Conservation (phyloP, 2,329 filamentous ascomycete species). For the Alternaria brassicicola region DNA sequence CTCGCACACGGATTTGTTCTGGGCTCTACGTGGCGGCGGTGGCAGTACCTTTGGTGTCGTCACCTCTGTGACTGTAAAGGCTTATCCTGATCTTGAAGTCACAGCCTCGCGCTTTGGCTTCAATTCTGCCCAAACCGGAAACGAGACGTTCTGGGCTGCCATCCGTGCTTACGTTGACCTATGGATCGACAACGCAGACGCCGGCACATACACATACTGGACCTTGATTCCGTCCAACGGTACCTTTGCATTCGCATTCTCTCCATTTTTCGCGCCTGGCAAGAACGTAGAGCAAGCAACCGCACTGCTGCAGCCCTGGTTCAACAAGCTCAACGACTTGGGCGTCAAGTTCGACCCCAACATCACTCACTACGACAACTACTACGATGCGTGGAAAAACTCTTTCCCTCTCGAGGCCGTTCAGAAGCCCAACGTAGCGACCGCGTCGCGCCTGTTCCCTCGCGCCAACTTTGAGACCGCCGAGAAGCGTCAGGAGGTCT, state of each 20-base stretch:
- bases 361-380: slow-evolving; percentile 42
- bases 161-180: slow-evolving; percentile 38
- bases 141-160: slow-evolving; percentile 47
- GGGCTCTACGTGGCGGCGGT: slow-evolving; percentile 46
- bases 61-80: slow-evolving; percentile 43
- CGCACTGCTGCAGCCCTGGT: slow-evolving; percentile 42
- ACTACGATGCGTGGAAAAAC: slow-evolving; percentile 42
- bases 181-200: slow-evolving; percentile 46
- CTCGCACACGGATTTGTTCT: slow-evolving; percentile 43
- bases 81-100: slow-evolving; percentile 41
- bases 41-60: slow-evolving; percentile 45
- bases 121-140: slow-evolving; percentile 36
- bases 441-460: slow-evolving; percentile 43
- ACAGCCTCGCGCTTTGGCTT: slow-evolving; percentile 43
- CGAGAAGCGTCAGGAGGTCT: slow-evolving; percentile 41
- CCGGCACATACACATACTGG: slow-evolving; percentile 46
- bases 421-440: slow-evolving; percentile 42
- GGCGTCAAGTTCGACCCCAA: slow-evolving; percentile 43
- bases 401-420: slow-evolving; percentile 46
- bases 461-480: slow-evolving; percentile 42
- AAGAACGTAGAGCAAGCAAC: slow-evolving; percentile 40
- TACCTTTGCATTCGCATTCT: slow-evolving; percentile 43
- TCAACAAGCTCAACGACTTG: slow-evolving; percentile 35
- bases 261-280: slow-evolving; percentile 44
- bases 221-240: slow-evolving; percentile 41